A percentile compares a stretch with the other conserved stretches of the same genome.
Evolutionary conservation across 2,329 filamentous ascomycete genomes (phyloP).

Genomic region (Diaporthe citriasiana): DNA sequence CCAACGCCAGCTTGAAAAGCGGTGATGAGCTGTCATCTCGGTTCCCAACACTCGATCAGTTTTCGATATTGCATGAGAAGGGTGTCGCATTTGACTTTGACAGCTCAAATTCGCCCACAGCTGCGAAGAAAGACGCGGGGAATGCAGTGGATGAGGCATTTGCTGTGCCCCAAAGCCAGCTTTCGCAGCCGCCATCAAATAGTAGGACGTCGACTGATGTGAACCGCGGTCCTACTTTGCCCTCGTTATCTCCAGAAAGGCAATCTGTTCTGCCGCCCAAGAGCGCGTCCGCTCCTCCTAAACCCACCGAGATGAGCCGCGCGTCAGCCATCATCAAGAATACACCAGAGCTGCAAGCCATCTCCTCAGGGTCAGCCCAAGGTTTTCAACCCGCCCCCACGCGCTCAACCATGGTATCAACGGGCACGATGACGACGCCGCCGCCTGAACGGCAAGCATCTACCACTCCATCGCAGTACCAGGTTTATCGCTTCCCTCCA

Average conservation of each 20-base stretch:
- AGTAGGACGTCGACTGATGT: conserved; percentile 50
- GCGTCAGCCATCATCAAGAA: conserved; percentile 75
- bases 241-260: conserved; percentile 46
- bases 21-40: conserved; percentile 84
- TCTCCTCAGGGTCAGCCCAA: conserved; percentile 61
- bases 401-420: conserved; percentile 64
- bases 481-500: conserved; percentile 59
- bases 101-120: conserved; percentile 61
- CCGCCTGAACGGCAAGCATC: conserved; percentile 60
- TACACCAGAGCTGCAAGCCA: conserved; percentile 73
- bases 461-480: conserved; percentile 58
- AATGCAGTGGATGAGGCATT: conserved; percentile 84
- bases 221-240: conserved; percentile 49
- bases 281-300: conserved; percentile 57
- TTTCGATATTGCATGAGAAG: conserved; percentile 88
- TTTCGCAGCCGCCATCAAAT: conserved; percentile 47
- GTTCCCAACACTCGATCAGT: conserved; percentile 94
- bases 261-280: conserved; percentile 55
- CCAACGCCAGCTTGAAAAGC: conserved; percentile 61
- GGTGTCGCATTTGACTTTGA: conserved; percentile 89
- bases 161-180: conserved; percentile 58
- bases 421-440: conserved; percentile 83
- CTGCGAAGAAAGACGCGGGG: conserved; percentile 73
- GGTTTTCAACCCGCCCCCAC: conserved; percentile 49
- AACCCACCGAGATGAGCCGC: conserved; percentile 65